These are phyloP conservation scores for Rhinocladiella mackenziei DNA, from an alignment of 2,329 filamentous ascomycete species.

Conservation along the genomic window DNA sequence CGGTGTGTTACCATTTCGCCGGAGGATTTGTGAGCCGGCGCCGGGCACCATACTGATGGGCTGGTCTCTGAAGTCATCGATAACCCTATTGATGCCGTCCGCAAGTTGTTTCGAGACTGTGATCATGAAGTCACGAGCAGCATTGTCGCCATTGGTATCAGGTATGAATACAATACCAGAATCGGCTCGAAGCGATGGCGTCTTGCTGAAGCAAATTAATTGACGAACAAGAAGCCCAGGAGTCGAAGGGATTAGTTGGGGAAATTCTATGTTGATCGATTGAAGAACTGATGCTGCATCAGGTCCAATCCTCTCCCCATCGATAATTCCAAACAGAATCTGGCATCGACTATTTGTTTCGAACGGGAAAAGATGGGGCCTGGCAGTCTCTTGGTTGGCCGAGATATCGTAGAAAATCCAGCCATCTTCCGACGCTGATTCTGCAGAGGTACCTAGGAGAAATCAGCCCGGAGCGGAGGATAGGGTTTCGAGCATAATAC, in stretches of 20 bases:
- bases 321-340: constrained; percentile 76
- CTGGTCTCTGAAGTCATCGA: constrained; percentile 17
- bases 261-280: constrained; percentile 18
- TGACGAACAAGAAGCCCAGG: constrained; percentile 16
- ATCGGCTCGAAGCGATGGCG: not conserved
- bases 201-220: constrained; percentile 11
- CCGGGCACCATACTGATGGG: constrained; percentile 26
- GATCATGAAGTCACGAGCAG: constrained; percentile 11
- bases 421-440: not conserved
- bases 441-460: not conserved
- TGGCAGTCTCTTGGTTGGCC: constrained; percentile 12
- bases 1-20: constrained; percentile 10
- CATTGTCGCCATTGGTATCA: constrained; percentile 8
- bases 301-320: constrained; percentile 66
- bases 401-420: constrained; percentile 21
- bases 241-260: constrained; percentile 2
- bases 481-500: not conserved
- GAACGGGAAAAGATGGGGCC: constrained; percentile 62
- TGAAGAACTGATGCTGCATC: constrained; percentile 20
- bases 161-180: constrained; percentile 10
- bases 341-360: constrained; percentile 84
- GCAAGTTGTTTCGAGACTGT: constrained; percentile 7
- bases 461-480: not conserved
- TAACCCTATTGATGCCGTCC: not conserved
- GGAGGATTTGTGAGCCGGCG: constrained; percentile 4